These are phyloP conservation scores for Penicillium macrosclerotiorum DNA, from an alignment of 495 filamentous ascomycete genomes.

Conservation along the genomic window DNA sequence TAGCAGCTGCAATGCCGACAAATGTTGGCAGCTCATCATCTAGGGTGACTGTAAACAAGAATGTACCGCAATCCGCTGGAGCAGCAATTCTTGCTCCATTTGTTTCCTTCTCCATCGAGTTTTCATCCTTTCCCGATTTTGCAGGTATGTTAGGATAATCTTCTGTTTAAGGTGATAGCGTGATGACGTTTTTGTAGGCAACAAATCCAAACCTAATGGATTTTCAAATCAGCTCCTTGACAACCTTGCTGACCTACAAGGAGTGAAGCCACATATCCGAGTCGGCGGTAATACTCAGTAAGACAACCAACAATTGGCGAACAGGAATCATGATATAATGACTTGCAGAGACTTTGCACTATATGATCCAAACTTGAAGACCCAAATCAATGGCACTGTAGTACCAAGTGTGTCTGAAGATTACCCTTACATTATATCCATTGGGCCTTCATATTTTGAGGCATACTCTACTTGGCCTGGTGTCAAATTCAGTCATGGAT, in stretches of 20 bases:
- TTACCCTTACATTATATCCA: slow-evolving; percentile 59
- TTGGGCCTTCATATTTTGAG: slow-evolving; percentile 64
- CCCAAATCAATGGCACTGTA: slow-evolving; percentile 53
- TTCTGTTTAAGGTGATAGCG: too few species aligned
- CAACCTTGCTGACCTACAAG: slow-evolving; percentile 25
- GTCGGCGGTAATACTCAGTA: slow-evolving; percentile 33
- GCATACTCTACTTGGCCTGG: slow-evolving; percentile 59
- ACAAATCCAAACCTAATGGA: slow-evolving; percentile 21
- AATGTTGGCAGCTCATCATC: slow-evolving; percentile 4
- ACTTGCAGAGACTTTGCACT: slow-evolving; percentile 53
- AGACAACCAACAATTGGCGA: neutral
- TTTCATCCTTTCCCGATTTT: slow-evolving; percentile 28
- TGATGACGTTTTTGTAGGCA: slow-evolving; percentile 17
- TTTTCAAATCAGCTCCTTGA: slow-evolving; percentile 27
- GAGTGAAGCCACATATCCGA: slow-evolving; percentile 25
- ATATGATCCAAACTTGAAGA: slow-evolving; percentile 53
- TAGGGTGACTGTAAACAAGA: slow-evolving; percentile 9
- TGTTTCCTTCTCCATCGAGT: slow-evolving; percentile 30
- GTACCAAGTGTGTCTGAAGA: slow-evolving; percentile 51
- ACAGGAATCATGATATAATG: neutral
- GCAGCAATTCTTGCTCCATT: slow-evolving; percentile 21
- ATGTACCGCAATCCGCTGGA: slow-evolving; percentile 14
- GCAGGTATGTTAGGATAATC: slow-evolving; percentile 12
- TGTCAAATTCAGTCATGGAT: slow-evolving; percentile 60
- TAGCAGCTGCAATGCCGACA: slow-evolving; percentile 11